Percentiles rank a stretch among this genome's conserved stretches.
These are phyloP conservation scores for Trypanosoma caninum DNA, from an alignment of 208 protist species.

Conservation along the genomic window DNA sequence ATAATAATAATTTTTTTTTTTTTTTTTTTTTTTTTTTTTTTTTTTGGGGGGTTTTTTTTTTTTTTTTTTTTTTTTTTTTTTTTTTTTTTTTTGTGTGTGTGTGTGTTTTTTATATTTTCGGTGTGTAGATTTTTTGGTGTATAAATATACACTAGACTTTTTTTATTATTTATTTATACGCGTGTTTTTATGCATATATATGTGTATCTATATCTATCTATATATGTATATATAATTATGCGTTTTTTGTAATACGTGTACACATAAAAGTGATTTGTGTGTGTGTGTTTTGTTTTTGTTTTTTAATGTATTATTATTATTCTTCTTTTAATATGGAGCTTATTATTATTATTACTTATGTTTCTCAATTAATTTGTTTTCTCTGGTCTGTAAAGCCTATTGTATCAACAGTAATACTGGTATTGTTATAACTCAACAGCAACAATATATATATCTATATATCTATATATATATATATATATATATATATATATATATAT, in stretches of 20 bases:
- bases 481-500: not conserved
- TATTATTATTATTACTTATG: not conserved
- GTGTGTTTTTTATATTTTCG: not conserved
- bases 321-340: too few species aligned
- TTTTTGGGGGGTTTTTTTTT: not conserved
- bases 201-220: not conserved
- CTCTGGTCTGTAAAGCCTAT: not conserved
- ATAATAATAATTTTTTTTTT: not conserved
- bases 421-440: not conserved
- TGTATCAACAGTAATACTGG: not conserved
- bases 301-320: too few species aligned
- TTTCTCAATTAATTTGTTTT: not conserved
- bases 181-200: not conserved
- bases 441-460: conserved; percentile 15
- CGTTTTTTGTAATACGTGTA: too few species aligned
- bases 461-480: conserved; percentile 7
- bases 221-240: too few species aligned
- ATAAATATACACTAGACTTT: not conserved
- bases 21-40: not conserved
- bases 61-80: not conserved
- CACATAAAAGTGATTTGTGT: too few species aligned
- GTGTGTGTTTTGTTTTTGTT: not conserved
- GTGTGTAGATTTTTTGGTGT: not conserved
- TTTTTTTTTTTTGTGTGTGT: not conserved
- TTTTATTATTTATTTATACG: not conserved